Base-by-base conservation (phyloP, 805 yeast species). In the Candida sithepensis region DNA sequence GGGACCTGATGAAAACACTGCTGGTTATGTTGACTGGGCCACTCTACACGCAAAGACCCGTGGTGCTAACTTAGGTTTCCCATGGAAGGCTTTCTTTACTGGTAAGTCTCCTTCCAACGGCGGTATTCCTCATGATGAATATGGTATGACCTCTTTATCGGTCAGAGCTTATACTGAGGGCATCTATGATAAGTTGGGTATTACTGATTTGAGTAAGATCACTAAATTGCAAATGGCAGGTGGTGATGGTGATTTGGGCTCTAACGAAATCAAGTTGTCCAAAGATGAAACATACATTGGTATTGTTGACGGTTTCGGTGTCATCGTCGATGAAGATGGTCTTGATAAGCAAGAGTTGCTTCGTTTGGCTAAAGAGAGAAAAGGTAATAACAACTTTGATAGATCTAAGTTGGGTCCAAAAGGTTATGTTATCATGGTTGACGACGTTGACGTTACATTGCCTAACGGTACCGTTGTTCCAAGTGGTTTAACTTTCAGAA, bases 1-100 rank as follows among this genome's bases (percentile, higher is more conserved):
- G 84, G 99, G 99, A 46, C 99, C 99, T n/a, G 99, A 92, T 71
- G 99, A 92, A 75, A 96, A 96, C 67, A 91, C 98, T 45, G 98
- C 99, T 19, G 85, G 85, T 21, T 84, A 87, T 61, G 96, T 90
- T 44, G 91, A 94, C 68, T 92, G 98, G 98, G 98, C 99, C 10
- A 94, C 98, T 22, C 70, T 82, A 57, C 98, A 92, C 65, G 98
- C 99, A 23, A 82, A 86, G 60, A 69, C 72, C 48, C 84, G 99
- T 69, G 96, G 96, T 52, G 96, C 98, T 42, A 85, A 90, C 44
- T 89, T 96, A 90, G 62, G 61, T 6, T 64, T 61, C 60, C 67
- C 66, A 23, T 92, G 99, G 99, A 92, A 89, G 71, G 92, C 98
- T 1, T 92, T 92, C 75, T 85, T 94, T 69, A 92, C 99, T 28